Conservation (phyloP, 2,329 filamentous ascomycete species). For the Didymella pinodella region DNA sequence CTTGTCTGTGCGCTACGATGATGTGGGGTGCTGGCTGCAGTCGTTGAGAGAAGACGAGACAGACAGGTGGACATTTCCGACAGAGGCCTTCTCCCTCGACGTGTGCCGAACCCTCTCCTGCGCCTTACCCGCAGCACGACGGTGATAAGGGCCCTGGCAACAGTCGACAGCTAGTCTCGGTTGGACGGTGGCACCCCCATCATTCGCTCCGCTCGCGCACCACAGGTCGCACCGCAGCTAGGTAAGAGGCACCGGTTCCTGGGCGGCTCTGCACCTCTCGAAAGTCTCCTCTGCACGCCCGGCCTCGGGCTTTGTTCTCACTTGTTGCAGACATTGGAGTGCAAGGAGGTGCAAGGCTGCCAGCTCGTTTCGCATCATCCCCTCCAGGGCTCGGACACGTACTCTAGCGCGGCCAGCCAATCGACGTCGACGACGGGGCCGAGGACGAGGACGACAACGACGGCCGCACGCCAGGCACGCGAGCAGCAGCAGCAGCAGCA, state of each 20-base stretch:
- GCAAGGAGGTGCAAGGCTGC: background rate
- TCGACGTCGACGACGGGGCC: background rate
- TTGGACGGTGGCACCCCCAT: background rate
- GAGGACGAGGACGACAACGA: constrained; percentile 7
- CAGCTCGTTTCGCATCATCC: constrained; percentile 7
- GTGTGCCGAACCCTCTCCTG: background rate
- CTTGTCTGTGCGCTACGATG: constrained; percentile 9
- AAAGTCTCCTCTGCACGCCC: background rate
- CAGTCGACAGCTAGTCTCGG: constrained; percentile 2
- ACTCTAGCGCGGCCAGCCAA: constrained; percentile 12
- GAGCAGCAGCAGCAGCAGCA: constrained; percentile 2
- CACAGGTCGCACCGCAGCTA: constrained; percentile 15
- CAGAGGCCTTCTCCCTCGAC: background rate
- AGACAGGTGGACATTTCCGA: too few relatives aligned
- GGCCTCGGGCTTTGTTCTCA: background rate
- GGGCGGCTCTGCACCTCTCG: background rate
- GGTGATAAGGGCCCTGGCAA: constrained; percentile 12
- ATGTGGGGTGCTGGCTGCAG: constrained; percentile 15
- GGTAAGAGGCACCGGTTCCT: constrained; percentile 16
- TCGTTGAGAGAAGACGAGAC: constrained; percentile 1
- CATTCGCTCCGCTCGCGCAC: background rate
- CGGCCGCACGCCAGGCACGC: constrained; percentile 15
- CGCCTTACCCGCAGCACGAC: background rate
- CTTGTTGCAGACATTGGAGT: background rate
- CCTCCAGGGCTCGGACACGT: constrained; percentile 1